These are phyloP conservation scores for Pythium oligandrum DNA, from an alignment of 352 stramenopile species.

Conservation along the genomic window DNA sequence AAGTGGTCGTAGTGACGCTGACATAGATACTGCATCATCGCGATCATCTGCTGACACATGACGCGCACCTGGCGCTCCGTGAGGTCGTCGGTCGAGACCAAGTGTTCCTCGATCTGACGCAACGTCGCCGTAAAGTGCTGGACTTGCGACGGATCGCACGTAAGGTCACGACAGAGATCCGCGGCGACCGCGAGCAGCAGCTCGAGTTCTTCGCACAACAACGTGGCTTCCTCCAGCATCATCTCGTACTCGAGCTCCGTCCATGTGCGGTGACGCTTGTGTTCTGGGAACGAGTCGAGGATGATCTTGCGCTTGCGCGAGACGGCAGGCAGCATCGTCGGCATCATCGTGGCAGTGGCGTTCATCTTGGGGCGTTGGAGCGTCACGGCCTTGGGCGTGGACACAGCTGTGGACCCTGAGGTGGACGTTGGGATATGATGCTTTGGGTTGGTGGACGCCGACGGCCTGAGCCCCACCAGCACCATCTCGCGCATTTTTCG, in stretches of 20 bases:
- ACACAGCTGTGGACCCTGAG: background rate
- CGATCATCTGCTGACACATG: conserved; percentile 64
- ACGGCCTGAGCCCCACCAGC: no score
- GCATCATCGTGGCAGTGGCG: conserved; percentile 6
- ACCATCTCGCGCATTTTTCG: no score
- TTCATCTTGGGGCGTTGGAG: conserved; percentile 6
- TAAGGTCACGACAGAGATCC: conserved; percentile 55
- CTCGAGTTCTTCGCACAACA: conserved; percentile 67
- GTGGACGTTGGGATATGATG: conserved; percentile 6
- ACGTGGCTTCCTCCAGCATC: conserved; percentile 58
- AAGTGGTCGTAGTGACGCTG: conserved; percentile 62
- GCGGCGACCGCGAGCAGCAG: conserved; percentile 50
- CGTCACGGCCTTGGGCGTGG: background rate
- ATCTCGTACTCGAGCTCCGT: conserved; percentile 75
- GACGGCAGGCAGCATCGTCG: background rate
- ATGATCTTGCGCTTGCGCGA: conserved; percentile 27
- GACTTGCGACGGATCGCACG: conserved; percentile 27
- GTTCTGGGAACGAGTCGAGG: conserved; percentile 8
- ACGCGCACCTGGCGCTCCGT: conserved; percentile 52
- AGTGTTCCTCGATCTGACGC: conserved; percentile 35
- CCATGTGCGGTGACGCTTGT: conserved; percentile 53
- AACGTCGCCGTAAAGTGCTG: conserved; percentile 27
- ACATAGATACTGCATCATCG: conserved; percentile 74
- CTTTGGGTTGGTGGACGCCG: conserved; percentile 7
- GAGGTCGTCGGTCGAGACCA: conserved; percentile 42